Percentiles rank a stretch among this genome's conserved stretches.
phyloP scores from a whole-genome alignment of 257 asterid species.

The Plantago major region DNA sequence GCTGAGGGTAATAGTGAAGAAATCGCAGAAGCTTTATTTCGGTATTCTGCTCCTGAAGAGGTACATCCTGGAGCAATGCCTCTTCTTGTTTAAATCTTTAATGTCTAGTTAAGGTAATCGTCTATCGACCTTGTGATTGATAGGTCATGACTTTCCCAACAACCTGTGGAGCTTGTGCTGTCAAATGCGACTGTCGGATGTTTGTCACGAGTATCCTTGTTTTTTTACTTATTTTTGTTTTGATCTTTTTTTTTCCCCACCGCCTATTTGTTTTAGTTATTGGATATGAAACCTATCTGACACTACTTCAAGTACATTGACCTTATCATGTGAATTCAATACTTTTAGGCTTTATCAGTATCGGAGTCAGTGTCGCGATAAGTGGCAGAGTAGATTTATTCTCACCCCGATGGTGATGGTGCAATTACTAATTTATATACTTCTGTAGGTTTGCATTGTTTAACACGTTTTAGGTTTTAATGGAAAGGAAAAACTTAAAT shows the following conservation, averaged over 20 bases:
- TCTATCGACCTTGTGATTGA: slow-evolving; percentile 10
- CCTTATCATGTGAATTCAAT: no score
- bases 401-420: no score
- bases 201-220: slow-evolving; percentile 88
- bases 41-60: slow-evolving; percentile 97
- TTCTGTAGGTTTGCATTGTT: no score
- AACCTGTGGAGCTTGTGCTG: slow-evolving; percentile 82
- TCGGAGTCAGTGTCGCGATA: background rate
- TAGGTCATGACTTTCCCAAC: slow-evolving; percentile 97
- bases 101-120: background rate
- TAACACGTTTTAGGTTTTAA: no score
- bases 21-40: slow-evolving; percentile 75
- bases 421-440: no score
- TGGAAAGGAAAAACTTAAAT: no score
- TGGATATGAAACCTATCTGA: background rate
- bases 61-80: slow-evolving; percentile 27
- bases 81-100: background rate
- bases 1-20: slow-evolving; percentile 85
- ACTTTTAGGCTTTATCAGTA: background rate
- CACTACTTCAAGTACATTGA: background rate
- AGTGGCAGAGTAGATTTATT: no score
- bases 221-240: background rate
- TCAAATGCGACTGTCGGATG: slow-evolving; percentile 78
- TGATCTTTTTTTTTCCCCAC: no score
- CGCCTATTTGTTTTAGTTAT: background rate